phyloP scores from a whole-genome alignment of 1,139 yeast species.

The Yamadazyma membranifaciens region DNA sequence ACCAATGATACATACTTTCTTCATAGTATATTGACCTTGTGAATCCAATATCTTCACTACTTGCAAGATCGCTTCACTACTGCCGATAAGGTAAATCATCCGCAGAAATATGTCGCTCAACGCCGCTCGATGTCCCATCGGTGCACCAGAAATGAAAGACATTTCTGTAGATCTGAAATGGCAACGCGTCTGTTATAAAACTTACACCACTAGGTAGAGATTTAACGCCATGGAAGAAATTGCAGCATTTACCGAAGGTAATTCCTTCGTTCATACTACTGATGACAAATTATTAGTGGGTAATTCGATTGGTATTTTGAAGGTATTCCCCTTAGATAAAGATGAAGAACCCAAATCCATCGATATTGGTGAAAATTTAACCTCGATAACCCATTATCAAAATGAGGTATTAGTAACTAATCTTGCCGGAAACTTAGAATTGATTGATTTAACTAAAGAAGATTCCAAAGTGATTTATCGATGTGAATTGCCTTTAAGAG shows the following conservation, averaged over 20 bases:
- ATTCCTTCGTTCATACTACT: constrained; percentile 40
- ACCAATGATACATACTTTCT: constrained; percentile 33
- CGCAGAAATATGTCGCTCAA: neutral
- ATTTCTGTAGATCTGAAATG: neutral
- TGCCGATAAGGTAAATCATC: neutral
- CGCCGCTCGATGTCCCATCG: neutral
- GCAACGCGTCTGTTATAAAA: constrained; percentile 8
- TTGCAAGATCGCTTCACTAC: neutral
- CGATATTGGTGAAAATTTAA: constrained; percentile 47
- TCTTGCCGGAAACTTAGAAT: constrained; percentile 36
- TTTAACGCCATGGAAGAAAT: constrained; percentile 17
- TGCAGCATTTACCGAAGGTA: constrained; percentile 47
- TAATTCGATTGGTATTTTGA: constrained; percentile 50
- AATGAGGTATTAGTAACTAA: constrained; percentile 27
- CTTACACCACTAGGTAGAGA: no score
- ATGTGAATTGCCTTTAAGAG: constrained; percentile 65
- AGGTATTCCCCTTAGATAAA: constrained; percentile 45
- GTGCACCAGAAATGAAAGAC: neutral
- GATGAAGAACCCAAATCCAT: constrained; percentile 55
- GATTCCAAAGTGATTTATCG: constrained; percentile 30
- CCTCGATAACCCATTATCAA: constrained; percentile 27
- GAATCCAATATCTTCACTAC: neutral
- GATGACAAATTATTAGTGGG: constrained; percentile 45
- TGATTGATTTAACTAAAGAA: constrained; percentile 21
- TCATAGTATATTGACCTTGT: no score